Evolutionary conservation across 148 eudicot genomes (phyloP).

Genomic region (Diospyros lotus): DNA sequence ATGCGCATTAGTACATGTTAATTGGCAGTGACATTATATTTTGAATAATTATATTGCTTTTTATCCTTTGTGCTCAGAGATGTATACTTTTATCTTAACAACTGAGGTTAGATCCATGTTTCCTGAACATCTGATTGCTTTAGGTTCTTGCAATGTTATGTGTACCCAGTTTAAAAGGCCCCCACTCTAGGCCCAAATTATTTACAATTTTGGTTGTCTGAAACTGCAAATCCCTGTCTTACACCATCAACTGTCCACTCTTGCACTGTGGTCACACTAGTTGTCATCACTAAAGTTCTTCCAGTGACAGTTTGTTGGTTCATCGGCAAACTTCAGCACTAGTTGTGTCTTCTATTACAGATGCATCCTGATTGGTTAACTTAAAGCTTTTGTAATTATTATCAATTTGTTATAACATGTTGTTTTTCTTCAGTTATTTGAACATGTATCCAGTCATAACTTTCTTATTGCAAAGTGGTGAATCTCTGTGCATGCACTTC

Average conservation of each 20-base stretch:
- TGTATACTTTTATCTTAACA: not conserved
- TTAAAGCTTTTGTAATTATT: not conserved
- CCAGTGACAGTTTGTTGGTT: not conserved
- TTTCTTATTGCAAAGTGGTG: not conserved
- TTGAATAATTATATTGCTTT: no score
- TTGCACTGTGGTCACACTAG: not conserved
- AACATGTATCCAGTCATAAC: not conserved
- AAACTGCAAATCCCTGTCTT: not conserved
- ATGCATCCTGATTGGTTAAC: not conserved
- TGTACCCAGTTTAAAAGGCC: no score
- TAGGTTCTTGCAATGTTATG: constrained; percentile 1
- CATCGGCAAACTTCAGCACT: not conserved
- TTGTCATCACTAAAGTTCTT: not conserved
- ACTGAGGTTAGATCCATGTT: not conserved
- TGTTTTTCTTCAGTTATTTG: not conserved
- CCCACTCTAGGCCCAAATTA: not conserved
- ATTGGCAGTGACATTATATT: not conserved
- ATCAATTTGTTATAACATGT: not conserved
- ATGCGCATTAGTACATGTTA: not conserved
- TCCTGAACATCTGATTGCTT: not conserved
- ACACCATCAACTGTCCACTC: constrained; percentile 2
- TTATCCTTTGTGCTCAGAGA: not conserved
- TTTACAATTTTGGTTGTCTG: not conserved
- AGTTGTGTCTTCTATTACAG: not conserved
- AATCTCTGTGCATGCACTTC: not conserved